Evolutionary conservation across 805 yeast genomes (phyloP), one percentile per base, ranked within the genome.

Genomic region (Metschnikowia matae): DNA sequence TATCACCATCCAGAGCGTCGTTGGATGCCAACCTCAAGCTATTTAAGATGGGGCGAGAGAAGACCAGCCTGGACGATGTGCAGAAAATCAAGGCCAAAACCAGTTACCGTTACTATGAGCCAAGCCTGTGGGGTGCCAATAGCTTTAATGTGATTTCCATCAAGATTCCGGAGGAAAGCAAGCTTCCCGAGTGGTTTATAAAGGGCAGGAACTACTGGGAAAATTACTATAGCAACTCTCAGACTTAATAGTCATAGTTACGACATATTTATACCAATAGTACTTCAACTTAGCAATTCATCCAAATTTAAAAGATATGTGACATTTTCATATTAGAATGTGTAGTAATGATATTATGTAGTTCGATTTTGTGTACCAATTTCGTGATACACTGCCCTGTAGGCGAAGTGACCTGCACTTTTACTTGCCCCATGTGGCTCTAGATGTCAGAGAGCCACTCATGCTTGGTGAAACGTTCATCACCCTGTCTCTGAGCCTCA

Each of bases 141-240:
- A 68, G 69, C 54, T 71, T 70, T n/a, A 68, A 70, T 15, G 62
- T 64, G 31, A 67, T 79, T 37, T 70, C 68, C 55, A 61, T 82
- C 48, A 70, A 69, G 46, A 73, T 87, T 6, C 96, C 96, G 0
- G 69, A 75, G 7, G 89, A 83, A 46, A 66, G 73, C 11, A 71
- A 76, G 38, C 70, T 89, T n/a, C 96, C 96, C 0, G 70, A 63
- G 1, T 89, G 97, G 97, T 87, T 88, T 58, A 71, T 71, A 18
- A 65, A 69, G 31, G 87, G 86, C 51, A 65, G 91, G 51, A 78
- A 82, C 53, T 61, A 71, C 48, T 87, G 92, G 95, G 90, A 85
- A 56, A 67, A 65, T 43, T 40, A 18, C 10, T 21, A 44, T 14
- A 18, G 43, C 31, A 32, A 13, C 31, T 14, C 41, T n/a, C 37